These are phyloP conservation scores for Nymphaea colorata DNA, from an alignment of 164 flowering plant species.

Conservation along the genomic window DNA sequence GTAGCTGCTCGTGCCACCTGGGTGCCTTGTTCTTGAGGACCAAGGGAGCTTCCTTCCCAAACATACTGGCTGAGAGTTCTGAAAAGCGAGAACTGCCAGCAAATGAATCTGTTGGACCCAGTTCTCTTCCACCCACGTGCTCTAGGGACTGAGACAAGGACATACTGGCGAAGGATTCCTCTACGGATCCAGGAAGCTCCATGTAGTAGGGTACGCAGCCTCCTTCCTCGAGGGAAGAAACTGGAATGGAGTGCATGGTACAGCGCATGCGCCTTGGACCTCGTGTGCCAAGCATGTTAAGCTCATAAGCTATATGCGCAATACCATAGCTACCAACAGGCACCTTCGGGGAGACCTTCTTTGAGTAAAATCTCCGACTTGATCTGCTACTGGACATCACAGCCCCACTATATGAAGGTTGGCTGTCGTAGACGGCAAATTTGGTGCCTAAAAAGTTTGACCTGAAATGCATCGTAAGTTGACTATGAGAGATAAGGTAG, in stretches of 20 bases:
- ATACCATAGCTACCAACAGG: constrained; percentile 56
- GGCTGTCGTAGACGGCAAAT: constrained; percentile 12
- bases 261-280: constrained; percentile 83
- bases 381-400: constrained; percentile 9
- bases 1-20: constrained; percentile 8
- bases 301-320: constrained; percentile 59
- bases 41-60: constrained; percentile 22
- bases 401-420: constrained; percentile 12
- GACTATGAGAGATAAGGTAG: background rate
- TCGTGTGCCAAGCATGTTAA: constrained; percentile 56
- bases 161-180: constrained; percentile 6
- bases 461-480: background rate
- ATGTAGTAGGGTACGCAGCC: constrained; percentile 18
- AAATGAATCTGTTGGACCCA: background rate
- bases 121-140: background rate
- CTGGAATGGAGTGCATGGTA: constrained; percentile 57
- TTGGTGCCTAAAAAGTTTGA: constrained; percentile 16
- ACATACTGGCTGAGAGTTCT: constrained; percentile 1
- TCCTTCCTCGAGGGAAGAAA: constrained; percentile 40
- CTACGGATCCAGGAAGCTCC: constrained; percentile 5
- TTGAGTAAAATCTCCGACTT: constrained; percentile 11
- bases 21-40: constrained; percentile 41
- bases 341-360: constrained; percentile 46
- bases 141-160: constrained; percentile 9
- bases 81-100: constrained; percentile 10